Evolutionary conservation across 78 protist genomes (phyloP), one percentile per base, ranked within the genome.

Genomic region (Polysphondylium violaceum): DNA sequence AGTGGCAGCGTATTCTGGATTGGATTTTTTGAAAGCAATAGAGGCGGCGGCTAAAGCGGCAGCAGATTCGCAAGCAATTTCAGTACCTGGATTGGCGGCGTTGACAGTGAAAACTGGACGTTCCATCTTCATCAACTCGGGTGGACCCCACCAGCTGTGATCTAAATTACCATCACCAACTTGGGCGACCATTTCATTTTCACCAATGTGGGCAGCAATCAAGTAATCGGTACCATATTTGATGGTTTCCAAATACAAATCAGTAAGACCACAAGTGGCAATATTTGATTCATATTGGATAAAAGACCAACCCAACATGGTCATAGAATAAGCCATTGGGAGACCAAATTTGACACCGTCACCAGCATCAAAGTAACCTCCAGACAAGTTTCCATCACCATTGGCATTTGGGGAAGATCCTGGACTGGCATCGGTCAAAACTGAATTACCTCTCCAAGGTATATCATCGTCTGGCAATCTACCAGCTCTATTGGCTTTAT

Each of bases 311-410:
- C 69, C 81, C 59, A 87, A 61, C 86, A 76, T 87, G 23, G 93
- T 87, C 73, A 87, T 87, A 9, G 93, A 67, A n/a, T 56, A 87
- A 12, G 85, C 16, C 93, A 87, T 87, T 65, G 93, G 93, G 16
- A 87, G 67, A 33, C 51, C 77, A 47, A 87, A 77, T 61, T 87
- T 87, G 19, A 83, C 83, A 73, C 71, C 74, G 25, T 87, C 93
- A 38, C 93, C 93, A 35, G 93, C 93, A 68, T 87, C 93, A 73
- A 87, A 87, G 33, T 87, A 87, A 5, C 93, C 93, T 38, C 55
- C 55, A 31, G 78, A 68, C 21, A 83, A 47, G 44, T 83, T 40
- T n/a, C 91, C 91, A 69, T 83, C 91, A 14, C 91, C 91, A 83
- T 83, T 69, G 0, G 81, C 69, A 69, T 83, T 72, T 43, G 25